Conservation (phyloP, 2,329 filamentous ascomycete genomes). For the Neophaeococcomyces aloes region DNA sequence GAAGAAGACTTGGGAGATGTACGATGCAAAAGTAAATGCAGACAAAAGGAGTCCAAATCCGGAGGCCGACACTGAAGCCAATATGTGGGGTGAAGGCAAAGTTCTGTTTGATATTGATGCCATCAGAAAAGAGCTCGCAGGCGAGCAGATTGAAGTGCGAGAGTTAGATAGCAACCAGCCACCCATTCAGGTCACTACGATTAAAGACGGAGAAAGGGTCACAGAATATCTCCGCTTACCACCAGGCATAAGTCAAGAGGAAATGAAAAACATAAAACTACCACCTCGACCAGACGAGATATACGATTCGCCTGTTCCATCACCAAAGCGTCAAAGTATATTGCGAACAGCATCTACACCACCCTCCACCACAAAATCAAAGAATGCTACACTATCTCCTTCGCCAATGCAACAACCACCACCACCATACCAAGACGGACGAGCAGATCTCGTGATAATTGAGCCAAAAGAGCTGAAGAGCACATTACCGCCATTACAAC, state of each 20-base stretch:
- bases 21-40: slow-evolving; percentile 50
- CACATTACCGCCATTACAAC: slow-evolving; percentile 17
- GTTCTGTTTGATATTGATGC: slow-evolving; percentile 94
- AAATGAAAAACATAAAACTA: slow-evolving; percentile 19
- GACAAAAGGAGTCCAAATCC: slow-evolving; percentile 8
- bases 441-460: slow-evolving; percentile 2
- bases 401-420: slow-evolving; percentile 1
- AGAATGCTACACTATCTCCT: background rate
- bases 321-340: background rate
- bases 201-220: slow-evolving; percentile 20
- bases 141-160: slow-evolving; percentile 58
- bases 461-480: slow-evolving; percentile 18
- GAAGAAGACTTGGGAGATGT: slow-evolving; percentile 85
- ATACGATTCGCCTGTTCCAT: slow-evolving; percentile 9
- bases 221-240: slow-evolving; percentile 20
- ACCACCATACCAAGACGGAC: background rate
- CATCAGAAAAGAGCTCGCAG: slow-evolving; percentile 73
- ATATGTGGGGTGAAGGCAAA: slow-evolving; percentile 36
- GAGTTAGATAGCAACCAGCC: slow-evolving; percentile 82
- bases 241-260: slow-evolving; percentile 15
- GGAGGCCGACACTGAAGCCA: slow-evolving; percentile 21
- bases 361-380: slow-evolving; percentile 7
- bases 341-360: slow-evolving; percentile 5
- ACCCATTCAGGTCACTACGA: slow-evolving; percentile 61
- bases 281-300: slow-evolving; percentile 21